These are phyloP conservation scores for Lunularia cruciata DNA, from an alignment of 225 moss, liverwort and hornwort genomes.

Conservation along the genomic window DNA sequence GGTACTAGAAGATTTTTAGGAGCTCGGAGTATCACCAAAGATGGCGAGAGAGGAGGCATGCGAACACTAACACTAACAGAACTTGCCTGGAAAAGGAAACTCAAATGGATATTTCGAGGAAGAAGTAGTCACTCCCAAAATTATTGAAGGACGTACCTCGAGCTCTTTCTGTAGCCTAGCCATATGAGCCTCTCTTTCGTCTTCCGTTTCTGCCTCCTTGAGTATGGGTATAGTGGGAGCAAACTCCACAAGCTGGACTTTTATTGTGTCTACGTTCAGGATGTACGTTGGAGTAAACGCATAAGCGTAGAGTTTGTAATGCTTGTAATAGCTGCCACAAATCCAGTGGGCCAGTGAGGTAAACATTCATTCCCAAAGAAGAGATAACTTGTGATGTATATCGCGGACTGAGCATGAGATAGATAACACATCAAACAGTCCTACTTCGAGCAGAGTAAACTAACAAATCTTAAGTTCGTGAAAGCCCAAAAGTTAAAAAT, in stretches of 20 bases:
- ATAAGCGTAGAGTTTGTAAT: conserved; percentile 89
- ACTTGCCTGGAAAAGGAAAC: too few species aligned
- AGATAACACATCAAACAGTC: neutral
- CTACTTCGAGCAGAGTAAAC: neutral
- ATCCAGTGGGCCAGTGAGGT: neutral
- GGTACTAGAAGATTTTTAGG: too few species aligned
- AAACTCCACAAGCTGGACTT: conserved; percentile 56
- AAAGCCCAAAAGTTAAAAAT: neutral
- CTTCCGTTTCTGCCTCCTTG: conserved; percentile 49
- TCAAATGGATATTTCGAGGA: neutral
- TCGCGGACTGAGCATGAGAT: neutral
- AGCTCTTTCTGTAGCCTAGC: conserved; percentile 53
- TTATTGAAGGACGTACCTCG: conserved; percentile 55
- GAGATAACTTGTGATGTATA: neutral
- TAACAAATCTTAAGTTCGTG: neutral
- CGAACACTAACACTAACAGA: too few species aligned
- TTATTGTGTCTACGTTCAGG: conserved; percentile 63
- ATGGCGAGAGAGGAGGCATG: too few species aligned
- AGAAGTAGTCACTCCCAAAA: neutral
- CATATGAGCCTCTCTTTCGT: conserved; percentile 59
- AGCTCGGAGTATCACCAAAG: too few species aligned
- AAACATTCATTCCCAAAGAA: neutral
- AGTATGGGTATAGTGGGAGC: conserved; percentile 51
- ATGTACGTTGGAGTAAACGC: conserved; percentile 75
- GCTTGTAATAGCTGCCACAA: conserved; percentile 70